Conservation (phyloP, 176 grass and related monocot species). For the Miscanthus lutarioriparius region DNA sequence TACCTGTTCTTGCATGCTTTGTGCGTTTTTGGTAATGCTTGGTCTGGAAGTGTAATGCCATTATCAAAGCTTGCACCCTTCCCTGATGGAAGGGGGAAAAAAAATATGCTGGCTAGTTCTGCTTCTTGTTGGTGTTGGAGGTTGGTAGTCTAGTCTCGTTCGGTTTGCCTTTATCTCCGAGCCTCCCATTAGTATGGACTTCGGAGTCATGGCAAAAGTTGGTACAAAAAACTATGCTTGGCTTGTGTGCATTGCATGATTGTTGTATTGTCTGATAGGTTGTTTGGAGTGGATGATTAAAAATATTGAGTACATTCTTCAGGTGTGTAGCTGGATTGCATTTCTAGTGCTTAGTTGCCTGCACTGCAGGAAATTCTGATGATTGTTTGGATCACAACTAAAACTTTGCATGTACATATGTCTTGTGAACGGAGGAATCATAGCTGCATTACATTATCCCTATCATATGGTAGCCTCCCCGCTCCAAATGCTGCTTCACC, state of each 20-base stretch:
- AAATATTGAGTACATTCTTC: neutral
- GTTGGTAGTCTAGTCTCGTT: neutral
- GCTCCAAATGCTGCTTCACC: neutral
- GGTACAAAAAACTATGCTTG: neutral
- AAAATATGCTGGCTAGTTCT: neutral
- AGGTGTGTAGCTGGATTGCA: neutral
- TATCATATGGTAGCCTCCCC: neutral
- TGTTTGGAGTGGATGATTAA: neutral
- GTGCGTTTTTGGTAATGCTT: neutral
- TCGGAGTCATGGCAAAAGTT: neutral
- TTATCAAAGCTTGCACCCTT: neutral
- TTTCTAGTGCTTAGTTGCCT: neutral
- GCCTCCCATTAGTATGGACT: neutral
- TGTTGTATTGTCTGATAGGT: conserved; percentile 3
- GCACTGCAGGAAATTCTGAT: neutral
- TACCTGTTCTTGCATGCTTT: neutral
- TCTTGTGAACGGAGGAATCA: neutral
- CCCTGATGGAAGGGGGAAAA: neutral
- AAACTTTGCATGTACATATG: neutral
- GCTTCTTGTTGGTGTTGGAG: neutral
- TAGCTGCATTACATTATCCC: neutral
- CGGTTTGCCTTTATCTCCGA: neutral
- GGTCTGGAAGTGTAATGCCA: neutral
- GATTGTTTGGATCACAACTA: neutral
- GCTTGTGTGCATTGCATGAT: neutral